A percentile compares a stretch with the other conserved stretches of the same genome.
phyloP scores from a whole-genome alignment of 352 stramenopile species.

The Globisporangium splendens region DNA sequence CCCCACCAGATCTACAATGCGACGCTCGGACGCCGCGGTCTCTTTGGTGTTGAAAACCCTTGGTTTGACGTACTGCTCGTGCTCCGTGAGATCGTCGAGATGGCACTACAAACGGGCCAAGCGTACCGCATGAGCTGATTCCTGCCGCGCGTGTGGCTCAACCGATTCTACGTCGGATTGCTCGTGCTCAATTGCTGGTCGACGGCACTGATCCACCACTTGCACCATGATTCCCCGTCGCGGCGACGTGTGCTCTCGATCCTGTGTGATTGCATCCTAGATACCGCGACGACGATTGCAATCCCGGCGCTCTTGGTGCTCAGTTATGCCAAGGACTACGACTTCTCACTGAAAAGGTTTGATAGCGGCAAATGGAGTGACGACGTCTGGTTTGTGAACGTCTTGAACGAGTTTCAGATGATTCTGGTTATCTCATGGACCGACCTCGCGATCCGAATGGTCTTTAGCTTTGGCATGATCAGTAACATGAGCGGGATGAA shows the following conservation, averaged over 20 bases:
- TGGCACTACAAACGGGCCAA: neutral
- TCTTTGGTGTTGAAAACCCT: slow-evolving; percentile 14
- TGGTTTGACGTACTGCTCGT: slow-evolving; percentile 12
- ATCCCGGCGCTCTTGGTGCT: slow-evolving; percentile 3
- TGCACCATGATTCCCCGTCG: slow-evolving; percentile 3
- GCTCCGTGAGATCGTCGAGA: slow-evolving; percentile 5
- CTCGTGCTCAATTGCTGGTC: slow-evolving; percentile 9
- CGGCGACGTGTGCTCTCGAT: neutral
- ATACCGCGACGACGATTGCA: neutral
- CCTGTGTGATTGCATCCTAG: slow-evolving; percentile 5
- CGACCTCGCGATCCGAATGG: neutral
- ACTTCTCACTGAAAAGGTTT: neutral
- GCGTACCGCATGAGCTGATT: slow-evolving; percentile 2
- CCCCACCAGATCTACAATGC: no score
- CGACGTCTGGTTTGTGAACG: slow-evolving; percentile 4
- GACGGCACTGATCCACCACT: neutral
- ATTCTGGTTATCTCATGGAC: neutral
- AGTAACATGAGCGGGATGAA: slow-evolving; percentile 6
- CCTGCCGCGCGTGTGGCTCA: slow-evolving; percentile 1
- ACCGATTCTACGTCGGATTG: slow-evolving; percentile 1
- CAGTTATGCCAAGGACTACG: slow-evolving; percentile 1
- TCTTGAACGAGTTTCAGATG: slow-evolving; percentile 3
- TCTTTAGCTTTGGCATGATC: slow-evolving; percentile 2
- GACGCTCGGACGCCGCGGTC: slow-evolving; percentile 7
- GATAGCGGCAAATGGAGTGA: neutral